Percentiles rank a stretch among this genome's conserved stretches.
Conservation (phyloP, 768 basidiomycete genomes). For the Cyclocybe cylindracea region DNA sequence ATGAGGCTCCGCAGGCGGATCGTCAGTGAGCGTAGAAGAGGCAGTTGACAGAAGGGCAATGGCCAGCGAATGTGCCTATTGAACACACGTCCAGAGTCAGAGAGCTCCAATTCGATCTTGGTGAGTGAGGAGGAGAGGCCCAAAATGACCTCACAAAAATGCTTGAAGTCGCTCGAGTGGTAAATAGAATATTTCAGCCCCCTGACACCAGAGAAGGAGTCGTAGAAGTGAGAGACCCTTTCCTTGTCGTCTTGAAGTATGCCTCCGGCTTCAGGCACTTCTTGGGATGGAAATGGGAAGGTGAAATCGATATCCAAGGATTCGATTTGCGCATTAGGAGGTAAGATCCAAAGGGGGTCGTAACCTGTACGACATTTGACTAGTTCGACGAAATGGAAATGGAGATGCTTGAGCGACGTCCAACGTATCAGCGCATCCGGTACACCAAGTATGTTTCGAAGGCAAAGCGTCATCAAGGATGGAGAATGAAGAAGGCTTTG, state of each 20-base stretch:
- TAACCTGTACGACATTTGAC: not conserved
- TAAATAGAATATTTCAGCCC: conserved; percentile 9
- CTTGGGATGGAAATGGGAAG: conserved; percentile 9
- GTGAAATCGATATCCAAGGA: conserved; percentile 16
- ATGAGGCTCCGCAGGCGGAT: conserved; percentile 11
- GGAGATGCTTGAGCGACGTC: conserved; percentile 11
- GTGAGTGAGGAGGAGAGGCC: conserved; percentile 7
- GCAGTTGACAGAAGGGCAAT: conserved; percentile 10
- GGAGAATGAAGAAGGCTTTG: conserved; percentile 4
- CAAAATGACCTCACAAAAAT: conserved; percentile 3
- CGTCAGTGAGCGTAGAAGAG: conserved; percentile 3
- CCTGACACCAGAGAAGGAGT: conserved; percentile 8
- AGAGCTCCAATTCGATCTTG: conserved; percentile 5
- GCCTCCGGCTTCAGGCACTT: not conserved
- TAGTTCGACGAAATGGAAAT: conserved; percentile 13
- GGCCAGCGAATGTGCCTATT: not conserved
- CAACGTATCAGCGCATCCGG: conserved; percentile 11
- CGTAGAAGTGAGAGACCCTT: not conserved
- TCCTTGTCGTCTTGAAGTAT: not conserved
- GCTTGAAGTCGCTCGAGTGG: conserved; percentile 10
- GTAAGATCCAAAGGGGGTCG: conserved; percentile 3
- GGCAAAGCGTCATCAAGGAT: conserved; percentile 6
- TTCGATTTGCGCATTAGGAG: conserved; percentile 10
- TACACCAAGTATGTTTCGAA: conserved; percentile 15
- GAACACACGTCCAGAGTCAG: conserved; percentile 7